Percentiles rank a stretch among this genome's conserved stretches.
Evolutionary conservation across 169 alveolate species (phyloP).

Genomic region (Eimeria acervulina): DNA sequence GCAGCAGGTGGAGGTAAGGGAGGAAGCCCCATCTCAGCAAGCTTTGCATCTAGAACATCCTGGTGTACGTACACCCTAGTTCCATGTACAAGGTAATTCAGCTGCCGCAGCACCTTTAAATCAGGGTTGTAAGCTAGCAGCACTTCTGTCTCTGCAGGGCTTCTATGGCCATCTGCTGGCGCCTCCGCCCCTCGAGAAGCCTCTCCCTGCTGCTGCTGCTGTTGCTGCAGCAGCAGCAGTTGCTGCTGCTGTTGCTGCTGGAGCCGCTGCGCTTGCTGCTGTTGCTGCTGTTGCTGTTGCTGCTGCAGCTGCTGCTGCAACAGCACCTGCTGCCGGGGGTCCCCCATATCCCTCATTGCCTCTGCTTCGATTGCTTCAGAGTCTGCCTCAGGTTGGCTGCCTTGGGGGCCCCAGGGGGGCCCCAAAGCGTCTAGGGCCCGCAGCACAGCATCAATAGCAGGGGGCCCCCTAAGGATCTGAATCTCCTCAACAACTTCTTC

Average conservation of each 20-base stretch:
- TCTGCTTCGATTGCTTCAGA: slow-evolving; percentile 45
- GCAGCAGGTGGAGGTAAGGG: slow-evolving; percentile 32
- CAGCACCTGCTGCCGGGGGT: slow-evolving; percentile 44
- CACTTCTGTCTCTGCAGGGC: slow-evolving; percentile 3
- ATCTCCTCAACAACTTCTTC: slow-evolving; percentile 20
- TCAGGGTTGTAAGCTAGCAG: slow-evolving; percentile 71
- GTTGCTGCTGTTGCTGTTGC: slow-evolving; percentile 15
- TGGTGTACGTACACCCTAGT: slow-evolving; percentile 62
- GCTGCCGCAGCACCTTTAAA: slow-evolving; percentile 63
- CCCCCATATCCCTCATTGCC: slow-evolving; percentile 44
- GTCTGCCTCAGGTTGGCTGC: neutral
- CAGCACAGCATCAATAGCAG: neutral
- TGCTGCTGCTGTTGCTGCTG: neutral
- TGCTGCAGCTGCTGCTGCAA: slow-evolving; percentile 46
- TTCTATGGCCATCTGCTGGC: neutral
- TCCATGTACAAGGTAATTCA: slow-evolving; percentile 59
- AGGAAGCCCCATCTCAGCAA: slow-evolving; percentile 33
- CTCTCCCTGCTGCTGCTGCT: neutral
- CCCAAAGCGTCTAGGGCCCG: neutral
- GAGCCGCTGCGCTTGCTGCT: neutral
- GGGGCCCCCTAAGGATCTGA: neutral
- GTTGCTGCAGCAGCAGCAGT: neutral
- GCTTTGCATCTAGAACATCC: slow-evolving; percentile 41
- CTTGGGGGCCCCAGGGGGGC: slow-evolving; percentile 17
- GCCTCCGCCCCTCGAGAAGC: neutral